Evolutionary conservation across 139 green algal genomes (phyloP).

Genomic region (Axilococcus clingmanii): DNA sequence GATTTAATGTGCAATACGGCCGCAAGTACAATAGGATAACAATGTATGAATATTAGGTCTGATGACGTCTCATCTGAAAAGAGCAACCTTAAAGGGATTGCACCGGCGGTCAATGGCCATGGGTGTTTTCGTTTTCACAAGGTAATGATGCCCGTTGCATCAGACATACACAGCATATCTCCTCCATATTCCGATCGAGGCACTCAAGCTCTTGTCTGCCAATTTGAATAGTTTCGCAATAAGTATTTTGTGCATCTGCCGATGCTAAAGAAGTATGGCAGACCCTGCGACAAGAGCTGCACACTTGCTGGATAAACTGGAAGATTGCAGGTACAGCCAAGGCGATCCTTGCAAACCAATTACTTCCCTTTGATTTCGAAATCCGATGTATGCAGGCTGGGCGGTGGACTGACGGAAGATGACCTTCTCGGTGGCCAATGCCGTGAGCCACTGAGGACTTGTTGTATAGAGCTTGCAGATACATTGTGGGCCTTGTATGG

Average conservation of each 20-base stretch:
- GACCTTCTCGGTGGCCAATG: conserved; percentile 6
- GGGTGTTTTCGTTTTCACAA: no score
- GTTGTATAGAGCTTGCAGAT: conserved; percentile 13
- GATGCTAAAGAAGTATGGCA: not conserved
- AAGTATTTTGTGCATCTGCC: not conserved
- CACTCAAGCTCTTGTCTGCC: not conserved
- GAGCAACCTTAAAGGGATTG: not conserved
- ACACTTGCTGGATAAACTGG: conserved; percentile 12
- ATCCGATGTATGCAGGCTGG: conserved; percentile 12
- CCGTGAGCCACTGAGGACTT: conserved; percentile 16
- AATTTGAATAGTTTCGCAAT: not conserved
- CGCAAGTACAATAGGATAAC: not conserved
- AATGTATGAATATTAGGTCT: not conserved
- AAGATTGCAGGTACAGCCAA: no score
- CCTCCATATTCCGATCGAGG: no score
- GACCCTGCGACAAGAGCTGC: conserved; percentile 1
- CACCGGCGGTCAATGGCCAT: not conserved
- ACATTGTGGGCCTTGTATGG: conserved; percentile 13
- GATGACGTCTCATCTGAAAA: not conserved
- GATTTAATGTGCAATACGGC: not conserved
- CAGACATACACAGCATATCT: no score
- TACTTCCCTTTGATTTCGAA: not conserved
- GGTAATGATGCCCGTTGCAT: no score
- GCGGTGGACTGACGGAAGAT: conserved; percentile 21
- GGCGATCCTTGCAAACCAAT: no score